phyloP scores from a whole-genome alignment of 2,329 filamentous ascomycete genomes.

The Cercospora nicotianae region DNA sequence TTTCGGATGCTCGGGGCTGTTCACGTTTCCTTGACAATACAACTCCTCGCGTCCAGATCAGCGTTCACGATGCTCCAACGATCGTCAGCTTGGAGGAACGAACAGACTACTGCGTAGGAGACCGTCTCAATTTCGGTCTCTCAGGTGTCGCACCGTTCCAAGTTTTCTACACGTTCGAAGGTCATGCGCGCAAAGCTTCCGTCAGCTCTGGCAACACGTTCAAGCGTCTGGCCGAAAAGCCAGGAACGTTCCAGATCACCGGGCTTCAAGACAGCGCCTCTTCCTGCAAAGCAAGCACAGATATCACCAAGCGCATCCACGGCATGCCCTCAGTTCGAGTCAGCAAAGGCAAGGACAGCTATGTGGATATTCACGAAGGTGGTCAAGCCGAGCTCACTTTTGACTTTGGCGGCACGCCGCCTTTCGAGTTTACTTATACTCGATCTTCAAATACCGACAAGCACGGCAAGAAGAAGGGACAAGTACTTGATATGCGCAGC shows the following conservation, averaged over 20 bases:
- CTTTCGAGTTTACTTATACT: slow-evolving; percentile 97
- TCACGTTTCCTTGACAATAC: slow-evolving; percentile 68
- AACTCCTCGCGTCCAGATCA: slow-evolving; percentile 78
- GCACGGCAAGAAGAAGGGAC: slow-evolving; percentile 61
- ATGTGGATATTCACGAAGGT: slow-evolving; percentile 94
- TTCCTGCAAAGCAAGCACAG: slow-evolving; percentile 77
- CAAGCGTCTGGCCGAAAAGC: slow-evolving; percentile 86
- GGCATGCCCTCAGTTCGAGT: slow-evolving; percentile 89
- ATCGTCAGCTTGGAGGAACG: slow-evolving; percentile 85
- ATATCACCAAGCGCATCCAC: slow-evolving; percentile 81
- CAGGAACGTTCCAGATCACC: slow-evolving; percentile 85
- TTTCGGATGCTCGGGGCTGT: slow-evolving; percentile 84
- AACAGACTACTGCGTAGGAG: slow-evolving; percentile 90
- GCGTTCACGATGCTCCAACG: slow-evolving; percentile 88
- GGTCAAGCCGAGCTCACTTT: slow-evolving; percentile 91
- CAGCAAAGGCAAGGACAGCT: slow-evolving; percentile 75
- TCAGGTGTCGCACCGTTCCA: slow-evolving; percentile 90
- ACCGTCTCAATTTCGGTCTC: slow-evolving; percentile 87
- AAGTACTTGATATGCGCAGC: slow-evolving; percentile 86
- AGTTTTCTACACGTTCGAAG: slow-evolving; percentile 87
- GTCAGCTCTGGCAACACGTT: slow-evolving; percentile 79
- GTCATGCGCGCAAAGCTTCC: slow-evolving; percentile 69
- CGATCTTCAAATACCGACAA: slow-evolving; percentile 80
- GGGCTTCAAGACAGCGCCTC: slow-evolving; percentile 84
- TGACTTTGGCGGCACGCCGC: slow-evolving; percentile 91